Base-by-base conservation (phyloP, 108 stramenopile genomes). In the Pseudonitzschia multiseries region DNA sequence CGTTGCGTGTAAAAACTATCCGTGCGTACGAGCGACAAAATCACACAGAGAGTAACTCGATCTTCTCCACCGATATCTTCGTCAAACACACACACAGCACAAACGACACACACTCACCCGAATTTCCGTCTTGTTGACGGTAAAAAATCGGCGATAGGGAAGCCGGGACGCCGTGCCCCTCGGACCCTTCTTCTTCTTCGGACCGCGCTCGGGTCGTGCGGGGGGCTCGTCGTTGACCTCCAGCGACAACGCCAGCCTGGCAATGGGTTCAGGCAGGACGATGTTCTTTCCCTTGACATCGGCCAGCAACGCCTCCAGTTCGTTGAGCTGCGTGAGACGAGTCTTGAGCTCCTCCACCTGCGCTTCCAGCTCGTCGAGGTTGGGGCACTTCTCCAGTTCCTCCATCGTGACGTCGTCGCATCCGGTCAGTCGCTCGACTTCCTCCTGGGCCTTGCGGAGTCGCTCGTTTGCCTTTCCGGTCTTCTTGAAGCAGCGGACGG, bases 401-500 rank as follows among this genome's bases (percentile, higher is more conserved):
- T 89, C 76, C 80, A 87, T 33, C 15, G 81, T 71, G 10, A 78
- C 76, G 41, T 87, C 66, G 13, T 75, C 80, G 33, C 66, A 54
- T 27, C 65, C 50, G 41, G 65, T 84, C 72, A 86, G 61, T 65
- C 78, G 72, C 43, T 87, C 81, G 27, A 88, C 81, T 33, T 76
- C 57, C n/a, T 84, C 79, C 43, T 80, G 70, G 18, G 93, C 89
- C 42, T 82, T 83, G 60, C 66, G 53, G 26, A 89, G 59, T 6
- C 87, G 80, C 53, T 77, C 53, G 29, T 79, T 79, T 2, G 81
- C 88, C 56, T 95, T 95, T 14, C 90, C 91, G 20, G 91, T 85
- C 68, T 95, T 95, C 59, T 95, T 95, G 80, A 85, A 87, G 41
- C 85, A 84, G 50, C 93, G 87, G 9, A 85, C 68, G 21, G 76